Evolutionary conservation across 305 asterid species (phyloP).

Genomic region (Solanum aculeatissimum): DNA sequence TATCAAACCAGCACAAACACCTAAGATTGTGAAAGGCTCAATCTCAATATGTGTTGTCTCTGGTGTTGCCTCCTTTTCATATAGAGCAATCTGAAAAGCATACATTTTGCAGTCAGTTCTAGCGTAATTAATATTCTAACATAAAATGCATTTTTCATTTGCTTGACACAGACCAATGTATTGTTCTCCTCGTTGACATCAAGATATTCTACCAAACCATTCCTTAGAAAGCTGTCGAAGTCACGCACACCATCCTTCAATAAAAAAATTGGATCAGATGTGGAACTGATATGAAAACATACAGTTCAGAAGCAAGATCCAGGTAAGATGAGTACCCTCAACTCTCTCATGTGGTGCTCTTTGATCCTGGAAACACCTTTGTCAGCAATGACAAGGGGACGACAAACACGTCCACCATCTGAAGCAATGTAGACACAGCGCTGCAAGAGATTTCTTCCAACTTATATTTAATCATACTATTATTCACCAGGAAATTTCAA

Average conservation of each 20-base stretch:
- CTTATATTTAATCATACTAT: background rate
- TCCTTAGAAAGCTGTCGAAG: constrained; percentile 70
- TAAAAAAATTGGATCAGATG: constrained; percentile 5
- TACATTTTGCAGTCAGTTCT: constrained; percentile 2
- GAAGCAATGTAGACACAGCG: constrained; percentile 93
- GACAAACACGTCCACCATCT: constrained; percentile 99
- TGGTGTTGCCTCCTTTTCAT: constrained; percentile 69
- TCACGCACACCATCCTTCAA: constrained; percentile 86
- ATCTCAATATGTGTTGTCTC: constrained; percentile 92
- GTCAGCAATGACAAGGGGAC: constrained; percentile 95
- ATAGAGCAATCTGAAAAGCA: constrained; percentile 65
- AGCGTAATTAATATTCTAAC: background rate
- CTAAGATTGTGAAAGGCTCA: constrained; percentile 93
- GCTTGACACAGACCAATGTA: constrained; percentile 52
- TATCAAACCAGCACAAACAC: constrained; percentile 88
- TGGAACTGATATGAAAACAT: background rate
- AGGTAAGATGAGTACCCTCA: constrained; percentile 43
- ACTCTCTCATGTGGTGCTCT: constrained; percentile 95
- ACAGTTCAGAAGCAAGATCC: background rate
- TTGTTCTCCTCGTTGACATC: constrained; percentile 98
- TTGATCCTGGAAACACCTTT: constrained; percentile 88
- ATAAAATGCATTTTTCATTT: background rate
- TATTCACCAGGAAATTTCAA: background rate
- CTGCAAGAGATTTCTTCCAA: constrained; percentile 33
- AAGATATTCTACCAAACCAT: constrained; percentile 90